Conservation (phyloP, 1,284 basidiomycete species). For the Taiwanofungus camphoratus region DNA sequence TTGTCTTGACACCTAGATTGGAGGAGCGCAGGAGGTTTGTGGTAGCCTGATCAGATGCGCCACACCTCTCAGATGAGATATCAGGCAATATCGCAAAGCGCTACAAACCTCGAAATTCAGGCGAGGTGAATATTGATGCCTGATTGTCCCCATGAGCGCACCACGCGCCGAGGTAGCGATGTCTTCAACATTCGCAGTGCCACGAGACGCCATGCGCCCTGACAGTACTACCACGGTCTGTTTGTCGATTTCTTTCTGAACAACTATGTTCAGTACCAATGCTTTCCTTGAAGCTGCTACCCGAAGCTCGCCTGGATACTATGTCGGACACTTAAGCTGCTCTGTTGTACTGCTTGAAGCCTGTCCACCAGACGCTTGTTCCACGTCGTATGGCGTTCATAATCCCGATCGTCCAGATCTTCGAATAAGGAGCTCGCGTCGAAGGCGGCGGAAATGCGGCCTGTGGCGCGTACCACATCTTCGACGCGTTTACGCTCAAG, state of each 20-base stretch:
- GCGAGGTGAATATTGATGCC: slow-evolving; percentile 44
- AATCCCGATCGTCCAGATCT: slow-evolving; percentile 16
- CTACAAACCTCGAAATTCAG: slow-evolving; percentile 33
- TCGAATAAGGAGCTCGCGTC: slow-evolving; percentile 45
- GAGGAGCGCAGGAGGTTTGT: slow-evolving; percentile 23
- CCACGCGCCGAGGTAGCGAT: slow-evolving; percentile 7
- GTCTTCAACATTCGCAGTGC: slow-evolving; percentile 6
- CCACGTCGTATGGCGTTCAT: neutral
- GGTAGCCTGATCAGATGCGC: slow-evolving; percentile 25
- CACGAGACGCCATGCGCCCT: slow-evolving; percentile 6
- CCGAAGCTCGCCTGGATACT: slow-evolving; percentile 16
- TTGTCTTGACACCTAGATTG: slow-evolving; percentile 20
- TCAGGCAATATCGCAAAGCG: slow-evolving; percentile 1
- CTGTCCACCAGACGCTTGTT: slow-evolving; percentile 7
- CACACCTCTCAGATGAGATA: no score
- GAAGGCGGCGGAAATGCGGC: slow-evolving; percentile 32
- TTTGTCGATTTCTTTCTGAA: slow-evolving; percentile 22
- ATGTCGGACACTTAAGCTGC: slow-evolving; percentile 16
- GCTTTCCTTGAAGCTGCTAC: slow-evolving; percentile 4
- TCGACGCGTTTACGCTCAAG: slow-evolving; percentile 19
- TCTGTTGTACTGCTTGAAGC: slow-evolving; percentile 11
- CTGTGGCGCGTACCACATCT: slow-evolving; percentile 20
- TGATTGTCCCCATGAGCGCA: slow-evolving; percentile 39
- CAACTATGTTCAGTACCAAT: neutral
- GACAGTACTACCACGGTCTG: slow-evolving; percentile 21